These are phyloP conservation scores for Populus hybrid DNA, from an alignment of 441 rosid genomes.

Conservation along the genomic window DNA sequence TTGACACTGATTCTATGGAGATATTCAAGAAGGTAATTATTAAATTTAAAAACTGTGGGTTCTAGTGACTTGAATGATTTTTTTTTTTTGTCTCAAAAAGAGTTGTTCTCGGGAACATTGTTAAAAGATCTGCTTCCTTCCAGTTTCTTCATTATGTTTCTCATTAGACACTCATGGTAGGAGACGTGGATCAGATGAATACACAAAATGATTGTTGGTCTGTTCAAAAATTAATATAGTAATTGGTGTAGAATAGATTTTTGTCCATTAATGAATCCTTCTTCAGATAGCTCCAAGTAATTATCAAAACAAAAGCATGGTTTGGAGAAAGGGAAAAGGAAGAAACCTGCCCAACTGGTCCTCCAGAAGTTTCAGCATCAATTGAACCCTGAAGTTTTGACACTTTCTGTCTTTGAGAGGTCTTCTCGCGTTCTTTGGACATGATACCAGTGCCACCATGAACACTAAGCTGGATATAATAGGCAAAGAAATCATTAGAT, in stretches of 20 bases:
- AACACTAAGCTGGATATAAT: slow-evolving; percentile 26
- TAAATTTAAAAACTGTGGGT: not conserved
- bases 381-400: slow-evolving; percentile 30
- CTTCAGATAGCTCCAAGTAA: not conserved
- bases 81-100: not conserved
- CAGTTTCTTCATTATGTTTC: not conserved
- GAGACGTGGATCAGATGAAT: not conserved
- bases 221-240: not conserved
- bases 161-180: not conserved
- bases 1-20: not conserved
- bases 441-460: slow-evolving; percentile 10
- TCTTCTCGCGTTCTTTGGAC: slow-evolving; percentile 29
- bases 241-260: too few species aligned
- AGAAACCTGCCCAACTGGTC: slow-evolving; percentile 56
- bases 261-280: not conserved
- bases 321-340: not conserved
- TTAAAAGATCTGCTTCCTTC: not conserved
- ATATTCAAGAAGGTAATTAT: not conserved
- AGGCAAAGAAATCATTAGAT: slow-evolving; percentile 4
- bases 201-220: not conserved
- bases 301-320: not conserved
- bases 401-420: slow-evolving; percentile 22
- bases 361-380: slow-evolving; percentile 37
- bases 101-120: not conserved
- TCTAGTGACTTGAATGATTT: not conserved